phyloP scores from a whole-genome alignment of 768 basidiomycete genomes.

The Auricularia cornea region DNA sequence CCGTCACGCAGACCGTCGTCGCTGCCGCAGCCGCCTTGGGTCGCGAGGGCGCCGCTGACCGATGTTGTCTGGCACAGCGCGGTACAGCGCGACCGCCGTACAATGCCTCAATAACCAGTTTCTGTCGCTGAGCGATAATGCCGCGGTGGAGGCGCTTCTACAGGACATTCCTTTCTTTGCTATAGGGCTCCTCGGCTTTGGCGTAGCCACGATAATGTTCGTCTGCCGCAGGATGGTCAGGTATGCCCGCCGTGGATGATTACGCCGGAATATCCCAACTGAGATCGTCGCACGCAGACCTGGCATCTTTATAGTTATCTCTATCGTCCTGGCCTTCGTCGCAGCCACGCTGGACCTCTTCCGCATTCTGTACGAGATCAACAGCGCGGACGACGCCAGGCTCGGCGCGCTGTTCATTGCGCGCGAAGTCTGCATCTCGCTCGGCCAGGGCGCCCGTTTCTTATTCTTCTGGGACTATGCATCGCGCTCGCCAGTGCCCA shows the following conservation, averaged over 20 bases:
- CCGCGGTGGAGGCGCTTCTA: slow-evolving; percentile 43
- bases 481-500: slow-evolving; percentile 8
- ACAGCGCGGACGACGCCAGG: slow-evolving; percentile 16
- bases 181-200: slow-evolving; percentile 57
- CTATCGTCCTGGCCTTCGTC: slow-evolving; percentile 51
- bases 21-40: neutral
- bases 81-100: neutral
- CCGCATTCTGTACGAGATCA: slow-evolving; percentile 36
- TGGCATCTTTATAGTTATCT: slow-evolving; percentile 43
- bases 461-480: slow-evolving; percentile 62
- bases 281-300: slow-evolving; percentile 24
- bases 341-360: slow-evolving; percentile 57
- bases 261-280: slow-evolving; percentile 12
- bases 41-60: neutral
- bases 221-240: slow-evolving; percentile 33
- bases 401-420: slow-evolving; percentile 35
- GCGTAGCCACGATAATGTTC: slow-evolving; percentile 48
- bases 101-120: neutral
- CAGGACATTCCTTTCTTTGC: slow-evolving; percentile 60
- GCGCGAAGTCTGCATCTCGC: slow-evolving; percentile 50
- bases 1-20: neutral
- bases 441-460: slow-evolving; percentile 51
- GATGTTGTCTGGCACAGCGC: slow-evolving; percentile 1
- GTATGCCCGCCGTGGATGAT: neutral
- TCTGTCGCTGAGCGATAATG: neutral